Conservation (phyloP, 2,329 filamentous ascomycete genomes). For the Aureobasidium leucospermi region DNA sequence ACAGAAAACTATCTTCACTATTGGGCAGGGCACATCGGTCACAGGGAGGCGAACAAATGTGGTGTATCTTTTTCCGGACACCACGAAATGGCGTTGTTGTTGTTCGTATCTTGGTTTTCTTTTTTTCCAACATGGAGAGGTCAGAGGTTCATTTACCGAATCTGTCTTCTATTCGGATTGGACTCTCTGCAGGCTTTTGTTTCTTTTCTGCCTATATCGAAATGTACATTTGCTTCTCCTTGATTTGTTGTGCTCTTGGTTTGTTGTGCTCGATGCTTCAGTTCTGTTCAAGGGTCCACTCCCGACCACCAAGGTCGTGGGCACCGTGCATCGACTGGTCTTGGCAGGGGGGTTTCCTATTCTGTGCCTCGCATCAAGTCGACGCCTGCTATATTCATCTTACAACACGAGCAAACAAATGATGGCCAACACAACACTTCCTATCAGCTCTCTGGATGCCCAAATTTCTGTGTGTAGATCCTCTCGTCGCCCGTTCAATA, state of each 20-base stretch:
- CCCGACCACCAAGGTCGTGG: not conserved
- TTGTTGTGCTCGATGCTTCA: no score
- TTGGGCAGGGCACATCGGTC: not conserved
- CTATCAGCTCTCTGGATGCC: not conserved
- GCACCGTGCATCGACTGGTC: not conserved
- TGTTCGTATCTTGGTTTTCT: slow-evolving; percentile 8
- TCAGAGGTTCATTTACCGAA: not conserved
- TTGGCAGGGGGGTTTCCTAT: not conserved
- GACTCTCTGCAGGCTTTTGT: not conserved
- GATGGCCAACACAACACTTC: no score
- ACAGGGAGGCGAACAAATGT: not conserved
- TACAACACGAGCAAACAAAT: no score
- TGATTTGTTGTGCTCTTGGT: not conserved
- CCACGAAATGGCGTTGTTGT: slow-evolving; percentile 1
- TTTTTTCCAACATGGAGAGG: not conserved
- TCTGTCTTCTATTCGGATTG: not conserved
- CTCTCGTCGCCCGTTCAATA: not conserved
- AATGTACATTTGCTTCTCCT: slow-evolving; percentile 7
- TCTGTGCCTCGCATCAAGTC: not conserved
- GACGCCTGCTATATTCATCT: no score
- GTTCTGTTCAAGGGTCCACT: not conserved
- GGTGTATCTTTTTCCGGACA: not conserved
- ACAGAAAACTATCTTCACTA: not conserved
- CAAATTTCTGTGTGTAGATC: not conserved
- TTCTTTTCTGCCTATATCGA: not conserved